phyloP scores from a whole-genome alignment of 2,329 filamentous ascomycete species.

The Madurella fahalii region DNA sequence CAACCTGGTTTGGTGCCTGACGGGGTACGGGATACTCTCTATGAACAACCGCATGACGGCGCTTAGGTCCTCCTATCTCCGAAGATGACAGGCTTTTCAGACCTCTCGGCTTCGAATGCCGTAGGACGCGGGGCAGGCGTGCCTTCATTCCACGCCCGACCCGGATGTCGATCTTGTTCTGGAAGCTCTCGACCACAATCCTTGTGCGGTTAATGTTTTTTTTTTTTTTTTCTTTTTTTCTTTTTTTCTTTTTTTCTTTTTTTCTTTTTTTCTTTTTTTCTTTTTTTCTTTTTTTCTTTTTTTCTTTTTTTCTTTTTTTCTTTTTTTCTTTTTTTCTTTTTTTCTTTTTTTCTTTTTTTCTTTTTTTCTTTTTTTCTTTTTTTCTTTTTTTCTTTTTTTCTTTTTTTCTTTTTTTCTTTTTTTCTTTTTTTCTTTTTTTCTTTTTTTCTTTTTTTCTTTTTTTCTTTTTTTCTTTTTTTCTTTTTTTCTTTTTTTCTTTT shows the following conservation, averaged over 20 bases:
- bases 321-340: background rate
- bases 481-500: background rate
- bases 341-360: background rate
- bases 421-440: background rate
- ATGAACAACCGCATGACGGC: constrained; percentile 11
- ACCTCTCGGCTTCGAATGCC: background rate
- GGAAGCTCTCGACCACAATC: constrained; percentile 17
- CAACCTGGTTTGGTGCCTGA: constrained; percentile 15
- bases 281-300: background rate
- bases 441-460: background rate
- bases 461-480: background rate
- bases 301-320: background rate
- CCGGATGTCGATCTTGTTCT: constrained; percentile 18
- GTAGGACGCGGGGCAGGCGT: background rate
- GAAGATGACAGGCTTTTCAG: no score
- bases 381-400: background rate
- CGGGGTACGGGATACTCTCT: constrained; percentile 2
- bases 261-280: background rate
- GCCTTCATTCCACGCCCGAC: constrained; percentile 2
- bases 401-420: background rate
- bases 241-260: background rate
- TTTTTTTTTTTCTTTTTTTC: background rate
- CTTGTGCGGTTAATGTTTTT: background rate
- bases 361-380: background rate
- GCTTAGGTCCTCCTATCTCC: background rate